Conservation (phyloP, 768 basidiomycete genomes). For the Sarcodon aspratus region DNA sequence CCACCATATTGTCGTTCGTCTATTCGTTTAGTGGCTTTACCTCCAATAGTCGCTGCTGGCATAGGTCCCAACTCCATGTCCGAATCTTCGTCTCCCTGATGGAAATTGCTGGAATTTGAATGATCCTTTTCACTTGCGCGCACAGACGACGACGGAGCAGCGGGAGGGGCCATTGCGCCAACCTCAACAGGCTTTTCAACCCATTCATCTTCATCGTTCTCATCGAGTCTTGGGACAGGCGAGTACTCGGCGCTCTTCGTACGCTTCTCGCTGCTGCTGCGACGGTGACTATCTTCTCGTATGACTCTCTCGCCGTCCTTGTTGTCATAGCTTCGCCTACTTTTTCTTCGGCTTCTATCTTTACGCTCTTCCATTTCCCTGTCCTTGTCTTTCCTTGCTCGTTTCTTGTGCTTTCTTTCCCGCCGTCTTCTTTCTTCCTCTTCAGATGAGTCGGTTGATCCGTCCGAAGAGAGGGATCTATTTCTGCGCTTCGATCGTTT, state of each 20-base stretch:
- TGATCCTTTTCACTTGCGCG: conserved; percentile 1
- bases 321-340: conserved; percentile 10
- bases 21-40: conserved; percentile 34
- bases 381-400: conserved; percentile 20
- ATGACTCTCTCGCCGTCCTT: conserved; percentile 14
- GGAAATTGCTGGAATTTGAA: conserved; percentile 9
- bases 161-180: conserved; percentile 13
- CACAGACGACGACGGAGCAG: conserved; percentile 7
- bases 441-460: conserved; percentile 30
- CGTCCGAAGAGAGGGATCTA: conserved; percentile 31
- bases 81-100: conserved; percentile 19
- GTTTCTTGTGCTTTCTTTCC: conserved; percentile 15
- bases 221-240: conserved; percentile 8
- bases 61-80: conserved; percentile 76
- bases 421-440: conserved; percentile 42
- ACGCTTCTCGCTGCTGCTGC: conserved; percentile 7
- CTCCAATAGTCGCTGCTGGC: conserved; percentile 34
- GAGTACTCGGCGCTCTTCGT: conserved; percentile 18
- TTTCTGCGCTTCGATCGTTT: conserved; percentile 48
- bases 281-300: not conserved
- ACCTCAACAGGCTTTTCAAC: conserved; percentile 40
- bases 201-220: conserved; percentile 46
- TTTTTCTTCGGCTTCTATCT: conserved; percentile 14
- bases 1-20: conserved; percentile 87
- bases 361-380: not conserved